A percentile compares a stretch with the other conserved stretches of the same genome.
These are phyloP conservation scores for Botrytis byssoidea DNA, from an alignment of 2,329 filamentous ascomycete genomes.

Conservation along the genomic window DNA sequence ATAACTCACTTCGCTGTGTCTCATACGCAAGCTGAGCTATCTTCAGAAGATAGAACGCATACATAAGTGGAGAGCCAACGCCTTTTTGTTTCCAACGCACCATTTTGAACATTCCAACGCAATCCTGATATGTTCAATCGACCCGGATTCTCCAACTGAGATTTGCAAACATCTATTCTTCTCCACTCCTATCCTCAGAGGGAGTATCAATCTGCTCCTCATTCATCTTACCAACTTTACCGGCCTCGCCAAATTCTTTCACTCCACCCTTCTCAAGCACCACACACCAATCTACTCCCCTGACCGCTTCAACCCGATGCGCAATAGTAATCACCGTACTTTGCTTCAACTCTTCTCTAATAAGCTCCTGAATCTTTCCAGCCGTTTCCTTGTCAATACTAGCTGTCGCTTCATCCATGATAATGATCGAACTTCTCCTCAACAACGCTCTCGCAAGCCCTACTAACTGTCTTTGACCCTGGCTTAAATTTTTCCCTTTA, in stretches of 20 bases:
- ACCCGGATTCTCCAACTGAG: no score
- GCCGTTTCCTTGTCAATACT: constrained; percentile 63
- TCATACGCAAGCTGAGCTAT: not conserved
- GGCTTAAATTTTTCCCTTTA: constrained; percentile 60
- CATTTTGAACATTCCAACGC: not conserved
- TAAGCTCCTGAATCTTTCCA: constrained; percentile 51
- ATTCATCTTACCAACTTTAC: constrained; percentile 15
- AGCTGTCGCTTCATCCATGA: constrained; percentile 66
- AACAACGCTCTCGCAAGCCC: constrained; percentile 63
- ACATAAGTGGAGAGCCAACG: not conserved
- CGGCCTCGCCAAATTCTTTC: constrained; percentile 27
- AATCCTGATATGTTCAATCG: not conserved
- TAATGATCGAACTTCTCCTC: constrained; percentile 57
- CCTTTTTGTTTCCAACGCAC: not conserved
- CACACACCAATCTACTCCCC: constrained; percentile 50
- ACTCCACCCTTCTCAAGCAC: constrained; percentile 36
- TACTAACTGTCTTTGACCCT: constrained; percentile 65
- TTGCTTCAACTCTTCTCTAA: constrained; percentile 55
- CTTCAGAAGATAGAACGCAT: not conserved
- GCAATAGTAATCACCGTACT: constrained; percentile 66
- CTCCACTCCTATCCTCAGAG: not conserved
- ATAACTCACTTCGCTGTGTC: not conserved
- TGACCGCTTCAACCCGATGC: constrained; percentile 62
- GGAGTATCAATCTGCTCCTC: not conserved
- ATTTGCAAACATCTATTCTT: not conserved